phyloP scores from a whole-genome alignment of 345 rosid genomes.

The Eucalyptus erythrocorys region DNA sequence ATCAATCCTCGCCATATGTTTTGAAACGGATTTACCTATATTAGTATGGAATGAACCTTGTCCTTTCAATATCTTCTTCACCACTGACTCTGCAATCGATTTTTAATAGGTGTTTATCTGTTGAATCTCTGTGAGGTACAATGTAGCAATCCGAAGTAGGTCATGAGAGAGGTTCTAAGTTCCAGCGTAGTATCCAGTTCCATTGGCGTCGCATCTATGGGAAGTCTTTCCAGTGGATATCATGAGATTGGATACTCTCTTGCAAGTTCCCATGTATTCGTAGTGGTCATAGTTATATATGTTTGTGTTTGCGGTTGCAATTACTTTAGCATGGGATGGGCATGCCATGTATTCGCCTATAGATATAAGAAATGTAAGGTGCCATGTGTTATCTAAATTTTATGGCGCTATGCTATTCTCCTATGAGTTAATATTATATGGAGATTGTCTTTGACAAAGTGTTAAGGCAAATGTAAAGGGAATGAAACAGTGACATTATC shows the following conservation, averaged over 20 bases:
- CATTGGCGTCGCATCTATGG: not conserved
- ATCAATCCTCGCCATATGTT: not conserved
- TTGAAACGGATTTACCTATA: not conserved
- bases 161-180: conserved; percentile 60
- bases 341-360: not conserved
- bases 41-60: not conserved
- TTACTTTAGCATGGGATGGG: not conserved
- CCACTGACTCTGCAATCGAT: not conserved
- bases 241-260: not conserved
- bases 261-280: not conserved
- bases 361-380: not conserved
- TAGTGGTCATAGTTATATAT: not conserved
- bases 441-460: not conserved
- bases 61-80: not conserved
- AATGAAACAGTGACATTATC: not conserved
- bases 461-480: not conserved
- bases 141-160: conserved; percentile 51
- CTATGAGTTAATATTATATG: not conserved
- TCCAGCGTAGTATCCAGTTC: conserved; percentile 43
- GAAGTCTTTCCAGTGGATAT: not conserved
- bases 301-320: not conserved
- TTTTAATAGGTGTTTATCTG: conserved; percentile 61
- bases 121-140: conserved; percentile 61
- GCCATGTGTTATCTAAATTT: not conserved
- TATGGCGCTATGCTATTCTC: not conserved